These are phyloP conservation scores for Chimonanthus praecox DNA, from an alignment of 164 flowering plant species.

Conservation along the genomic window DNA sequence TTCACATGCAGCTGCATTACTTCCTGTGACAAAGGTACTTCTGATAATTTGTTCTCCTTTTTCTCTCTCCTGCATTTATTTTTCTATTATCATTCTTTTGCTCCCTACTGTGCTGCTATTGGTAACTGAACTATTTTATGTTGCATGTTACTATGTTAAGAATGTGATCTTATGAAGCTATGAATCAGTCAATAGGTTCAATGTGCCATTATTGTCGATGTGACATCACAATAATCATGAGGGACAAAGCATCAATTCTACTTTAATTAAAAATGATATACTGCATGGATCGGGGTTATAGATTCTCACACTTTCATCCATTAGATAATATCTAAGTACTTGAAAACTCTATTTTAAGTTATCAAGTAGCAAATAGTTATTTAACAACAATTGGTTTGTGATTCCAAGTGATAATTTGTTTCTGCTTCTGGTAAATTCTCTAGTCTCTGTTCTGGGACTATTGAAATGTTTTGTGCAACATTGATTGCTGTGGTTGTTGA, in stretches of 20 bases:
- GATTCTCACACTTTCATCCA: no score
- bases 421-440: background rate
- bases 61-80: background rate
- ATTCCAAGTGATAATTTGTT: background rate
- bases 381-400: background rate
- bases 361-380: no score
- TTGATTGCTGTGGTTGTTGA: background rate
- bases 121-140: background rate
- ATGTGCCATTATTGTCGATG: background rate
- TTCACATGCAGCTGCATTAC: conserved; percentile 93
- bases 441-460: background rate
- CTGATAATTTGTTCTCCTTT: background rate
- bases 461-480: background rate
- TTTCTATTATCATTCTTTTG: background rate
- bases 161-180: background rate
- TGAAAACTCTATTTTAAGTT: no score
- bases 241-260: no score
- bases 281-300: no score
- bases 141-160: background rate
- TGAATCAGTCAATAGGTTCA: background rate
- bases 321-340: no score
- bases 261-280: no score
- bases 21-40: conserved; percentile 94
- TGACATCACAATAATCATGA: no score
- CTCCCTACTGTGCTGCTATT: background rate